Evolutionary conservation across 306 rosid species (phyloP).

Genomic region (Trichosanthes cucumerina): DNA sequence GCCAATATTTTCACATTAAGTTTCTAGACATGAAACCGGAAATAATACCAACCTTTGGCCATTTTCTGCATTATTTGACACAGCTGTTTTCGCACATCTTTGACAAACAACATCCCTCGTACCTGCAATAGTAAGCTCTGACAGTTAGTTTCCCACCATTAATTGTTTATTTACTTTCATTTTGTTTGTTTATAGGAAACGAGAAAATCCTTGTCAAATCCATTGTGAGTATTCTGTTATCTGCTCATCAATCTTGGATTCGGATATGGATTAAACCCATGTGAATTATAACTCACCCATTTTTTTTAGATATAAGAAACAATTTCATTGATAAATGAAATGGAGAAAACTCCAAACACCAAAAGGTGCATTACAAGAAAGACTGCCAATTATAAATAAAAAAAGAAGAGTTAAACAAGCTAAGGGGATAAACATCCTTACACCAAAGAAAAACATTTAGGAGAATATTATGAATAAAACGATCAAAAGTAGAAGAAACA

Average conservation of each 20-base stretch:
- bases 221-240: not conserved
- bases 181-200: not conserved
- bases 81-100: conserved; percentile 80
- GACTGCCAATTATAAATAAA: too few relatives aligned
- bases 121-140: conserved; percentile 47
- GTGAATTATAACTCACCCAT: too few relatives aligned
- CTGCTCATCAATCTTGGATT: not conserved
- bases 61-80: conserved; percentile 81
- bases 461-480: too few relatives aligned
- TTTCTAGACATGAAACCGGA: conserved; percentile 3
- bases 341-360: too few relatives aligned
- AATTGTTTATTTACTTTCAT: not conserved
- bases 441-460: too few relatives aligned
- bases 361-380: too few relatives aligned
- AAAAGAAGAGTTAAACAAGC: too few relatives aligned
- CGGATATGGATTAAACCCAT: not conserved
- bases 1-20: conserved; percentile 6
- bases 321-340: too few relatives aligned
- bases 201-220: not conserved
- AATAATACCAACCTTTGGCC: conserved; percentile 56
- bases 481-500: too few relatives aligned
- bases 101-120: conserved; percentile 87
- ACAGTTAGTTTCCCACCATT: not conserved
- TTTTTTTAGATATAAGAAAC: too few relatives aligned
- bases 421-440: too few relatives aligned